Percentiles rank a stretch among this genome's conserved stretches.
Conservation (phyloP, 108 stramenopile species). For the Tribonema minus region DNA sequence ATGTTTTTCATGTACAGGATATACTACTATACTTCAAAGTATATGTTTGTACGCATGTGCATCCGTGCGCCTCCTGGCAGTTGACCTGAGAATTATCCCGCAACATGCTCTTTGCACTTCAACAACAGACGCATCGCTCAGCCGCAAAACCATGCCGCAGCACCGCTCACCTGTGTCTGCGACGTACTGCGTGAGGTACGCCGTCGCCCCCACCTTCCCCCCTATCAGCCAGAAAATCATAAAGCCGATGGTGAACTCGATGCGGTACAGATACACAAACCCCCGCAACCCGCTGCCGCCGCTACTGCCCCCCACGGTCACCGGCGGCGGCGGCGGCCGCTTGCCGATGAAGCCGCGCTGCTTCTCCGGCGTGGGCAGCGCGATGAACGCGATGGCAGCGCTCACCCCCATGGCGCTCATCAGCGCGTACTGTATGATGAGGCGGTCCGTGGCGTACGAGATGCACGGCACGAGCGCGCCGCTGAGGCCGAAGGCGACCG, state of each 20-base stretch:
- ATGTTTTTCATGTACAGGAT: too few species aligned
- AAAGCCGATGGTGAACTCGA: conserved; percentile 44
- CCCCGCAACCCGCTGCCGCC: not conserved
- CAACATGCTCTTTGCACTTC: too few species aligned
- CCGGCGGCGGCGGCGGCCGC: not conserved
- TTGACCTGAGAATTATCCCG: too few species aligned
- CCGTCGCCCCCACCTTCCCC: conserved; percentile 50
- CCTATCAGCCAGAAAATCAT: conserved; percentile 55
- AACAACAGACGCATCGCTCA: too few species aligned
- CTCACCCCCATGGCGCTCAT: conserved; percentile 25
- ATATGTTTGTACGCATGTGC: too few species aligned
- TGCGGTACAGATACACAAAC: conserved; percentile 8
- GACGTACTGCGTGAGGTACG: conserved; percentile 45
- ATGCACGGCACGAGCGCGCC: conserved; percentile 50
- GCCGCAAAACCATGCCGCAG: too few species aligned
- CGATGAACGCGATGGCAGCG: conserved; percentile 5
- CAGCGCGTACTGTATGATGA: conserved; percentile 46
- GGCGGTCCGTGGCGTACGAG: conserved; percentile 27
- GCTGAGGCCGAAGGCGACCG: conserved; percentile 51
- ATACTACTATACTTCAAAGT: too few species aligned
- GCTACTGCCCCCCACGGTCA: not conserved
- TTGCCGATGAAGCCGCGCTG: conserved; percentile 42
- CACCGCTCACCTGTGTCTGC: conserved; percentile 47
- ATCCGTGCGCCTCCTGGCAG: too few species aligned
- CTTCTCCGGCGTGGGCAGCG: conserved; percentile 38